These are phyloP conservation scores for Saccharomycopsis fodiens DNA, from an alignment of 805 yeast species.

Conservation along the genomic window DNA sequence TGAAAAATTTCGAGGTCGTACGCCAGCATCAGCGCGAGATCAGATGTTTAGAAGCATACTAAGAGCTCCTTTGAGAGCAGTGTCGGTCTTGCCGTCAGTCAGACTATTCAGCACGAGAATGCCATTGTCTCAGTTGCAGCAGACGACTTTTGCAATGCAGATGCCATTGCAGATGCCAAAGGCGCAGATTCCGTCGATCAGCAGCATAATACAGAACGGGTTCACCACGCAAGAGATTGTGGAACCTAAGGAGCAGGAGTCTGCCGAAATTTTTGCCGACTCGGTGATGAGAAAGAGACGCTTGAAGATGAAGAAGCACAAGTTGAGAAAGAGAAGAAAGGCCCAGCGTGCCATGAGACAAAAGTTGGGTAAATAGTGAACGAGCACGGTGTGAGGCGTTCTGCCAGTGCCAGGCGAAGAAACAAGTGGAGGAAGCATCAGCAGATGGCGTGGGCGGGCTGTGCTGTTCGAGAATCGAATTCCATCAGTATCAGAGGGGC, in stretches of 20 bases:
- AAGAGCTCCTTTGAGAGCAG: background rate
- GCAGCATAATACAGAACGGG: too few species aligned
- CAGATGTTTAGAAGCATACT: background rate
- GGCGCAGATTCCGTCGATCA: too few species aligned
- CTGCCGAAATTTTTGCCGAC: conserved; percentile 39
- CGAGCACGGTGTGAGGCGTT: too few species aligned
- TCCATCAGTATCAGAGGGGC: too few species aligned
- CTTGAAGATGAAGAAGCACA: conserved; percentile 96
- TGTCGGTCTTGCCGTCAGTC: background rate
- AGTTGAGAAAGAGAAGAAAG: conserved; percentile 94
- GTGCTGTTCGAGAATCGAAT: too few species aligned
- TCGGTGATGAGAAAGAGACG: conserved; percentile 79
- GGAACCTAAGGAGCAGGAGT: too few species aligned
- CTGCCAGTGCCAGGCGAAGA: too few species aligned
- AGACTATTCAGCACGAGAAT: background rate
- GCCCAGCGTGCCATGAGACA: conserved; percentile 77
- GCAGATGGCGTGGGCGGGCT: too few species aligned
- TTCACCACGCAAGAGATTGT: too few species aligned
- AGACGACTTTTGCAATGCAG: background rate
- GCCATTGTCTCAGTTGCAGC: background rate
- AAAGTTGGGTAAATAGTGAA: conserved; percentile 37
- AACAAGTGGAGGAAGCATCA: too few species aligned
- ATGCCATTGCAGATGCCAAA: too few species aligned
- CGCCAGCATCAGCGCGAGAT: background rate
- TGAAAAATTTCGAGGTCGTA: background rate